Conservation (phyloP, 257 asterid species). For the Prunella vulgaris region DNA sequence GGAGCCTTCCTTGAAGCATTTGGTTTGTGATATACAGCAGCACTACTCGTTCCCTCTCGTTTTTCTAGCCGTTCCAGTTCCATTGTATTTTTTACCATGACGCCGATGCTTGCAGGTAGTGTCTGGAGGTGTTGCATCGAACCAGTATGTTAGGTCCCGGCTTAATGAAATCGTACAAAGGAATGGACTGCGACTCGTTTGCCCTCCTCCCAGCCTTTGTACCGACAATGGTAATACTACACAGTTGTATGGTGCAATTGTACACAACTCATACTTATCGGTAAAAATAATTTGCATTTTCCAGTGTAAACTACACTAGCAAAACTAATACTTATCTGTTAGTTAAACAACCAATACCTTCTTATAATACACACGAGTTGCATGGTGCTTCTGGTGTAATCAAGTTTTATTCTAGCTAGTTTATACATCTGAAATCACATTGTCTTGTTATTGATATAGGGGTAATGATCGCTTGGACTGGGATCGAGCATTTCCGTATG, state of each 20-base stretch:
- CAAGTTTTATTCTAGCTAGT: too few relatives aligned
- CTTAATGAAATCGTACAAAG: slow-evolving; percentile 55
- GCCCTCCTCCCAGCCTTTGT: slow-evolving; percentile 97
- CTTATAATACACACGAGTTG: too few relatives aligned
- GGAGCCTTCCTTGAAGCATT: slow-evolving; percentile 71
- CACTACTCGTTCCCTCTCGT: not conserved
- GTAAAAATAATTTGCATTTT: too few relatives aligned
- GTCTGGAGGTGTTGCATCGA: slow-evolving; percentile 97
- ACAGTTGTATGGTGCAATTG: too few relatives aligned
- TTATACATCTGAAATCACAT: not conserved
- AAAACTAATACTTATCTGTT: too few relatives aligned
- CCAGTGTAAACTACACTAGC: too few relatives aligned
- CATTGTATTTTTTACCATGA: not conserved
- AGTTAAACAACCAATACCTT: not conserved
- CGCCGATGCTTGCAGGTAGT: slow-evolving; percentile 51
- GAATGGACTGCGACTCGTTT: slow-evolving; percentile 71
- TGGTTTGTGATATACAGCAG: slow-evolving; percentile 60
- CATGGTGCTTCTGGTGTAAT: too few relatives aligned
- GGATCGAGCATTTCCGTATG: slow-evolving; percentile 82
- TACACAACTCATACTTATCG: not conserved
- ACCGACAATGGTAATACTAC: slow-evolving; percentile 75
- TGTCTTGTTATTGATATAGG: slow-evolving; percentile 43
- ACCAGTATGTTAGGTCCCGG: slow-evolving; percentile 67
- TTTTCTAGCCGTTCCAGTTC: not conserved
- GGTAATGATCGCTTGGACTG: slow-evolving; percentile 97